phyloP scores from a whole-genome alignment of 129 eudicot genomes.

The Helichrysum umbraculigerum region DNA sequence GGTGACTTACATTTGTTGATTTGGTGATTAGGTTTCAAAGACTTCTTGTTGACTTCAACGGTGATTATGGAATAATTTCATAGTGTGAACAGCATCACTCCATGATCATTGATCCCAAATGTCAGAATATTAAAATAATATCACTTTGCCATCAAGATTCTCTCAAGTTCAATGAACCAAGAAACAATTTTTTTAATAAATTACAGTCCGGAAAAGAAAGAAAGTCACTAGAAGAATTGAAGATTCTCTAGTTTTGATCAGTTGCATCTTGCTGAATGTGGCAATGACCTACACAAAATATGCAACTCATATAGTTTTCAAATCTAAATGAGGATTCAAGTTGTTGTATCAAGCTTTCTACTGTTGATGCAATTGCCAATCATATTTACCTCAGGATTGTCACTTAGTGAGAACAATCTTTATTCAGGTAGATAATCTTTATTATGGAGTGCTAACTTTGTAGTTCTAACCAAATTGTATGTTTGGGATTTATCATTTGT shows the following conservation, averaged over 20 bases:
- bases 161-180: constrained; percentile 32
- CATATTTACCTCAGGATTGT: constrained; percentile 37
- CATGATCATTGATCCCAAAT: constrained; percentile 22
- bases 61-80: constrained; percentile 31
- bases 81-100: constrained; percentile 31
- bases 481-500: not conserved
- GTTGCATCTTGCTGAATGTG: constrained; percentile 4
- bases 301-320: constrained; percentile 24
- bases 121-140: constrained; percentile 10
- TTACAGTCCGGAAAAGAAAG: constrained; percentile 5
- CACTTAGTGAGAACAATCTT: constrained; percentile 27
- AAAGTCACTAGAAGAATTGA: constrained; percentile 19
- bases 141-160: constrained; percentile 6
- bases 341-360: constrained; percentile 35
- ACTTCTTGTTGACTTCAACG: constrained; percentile 37
- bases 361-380: constrained; percentile 46
- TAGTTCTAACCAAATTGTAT: not conserved
- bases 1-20: constrained; percentile 14
- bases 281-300: constrained; percentile 27
- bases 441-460: too few relatives aligned
- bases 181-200: constrained; percentile 10
- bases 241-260: constrained; percentile 8
- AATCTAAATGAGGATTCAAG: constrained; percentile 36
- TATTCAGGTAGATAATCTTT: constrained; percentile 45
- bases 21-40: constrained; percentile 35